Evolutionary conservation across 208 protist genomes (phyloP).

Genomic region (Trypanosoma cruzi): DNA sequence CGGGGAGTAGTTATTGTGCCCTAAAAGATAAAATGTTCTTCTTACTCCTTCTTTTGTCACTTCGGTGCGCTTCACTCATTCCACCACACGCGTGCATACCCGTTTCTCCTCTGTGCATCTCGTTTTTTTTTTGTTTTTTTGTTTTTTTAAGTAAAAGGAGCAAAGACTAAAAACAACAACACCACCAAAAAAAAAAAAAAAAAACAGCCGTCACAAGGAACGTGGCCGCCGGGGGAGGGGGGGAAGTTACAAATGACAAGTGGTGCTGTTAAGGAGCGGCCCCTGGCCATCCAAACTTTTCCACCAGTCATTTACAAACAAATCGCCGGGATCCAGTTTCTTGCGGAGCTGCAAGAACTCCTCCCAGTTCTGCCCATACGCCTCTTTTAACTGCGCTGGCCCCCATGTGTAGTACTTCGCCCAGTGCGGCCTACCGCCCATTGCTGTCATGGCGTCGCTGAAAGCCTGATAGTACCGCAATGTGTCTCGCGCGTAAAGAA

Average conservation of each 20-base stretch:
- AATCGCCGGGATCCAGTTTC: constrained; percentile 52
- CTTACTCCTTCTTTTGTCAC: too few species aligned
- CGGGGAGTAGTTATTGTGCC: too few species aligned
- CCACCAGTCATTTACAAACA: constrained; percentile 77
- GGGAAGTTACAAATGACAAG: constrained; percentile 24
- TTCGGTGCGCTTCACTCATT: too few species aligned
- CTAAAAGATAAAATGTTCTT: too few species aligned
- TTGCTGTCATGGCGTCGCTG: constrained; percentile 49
- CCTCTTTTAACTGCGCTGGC: constrained; percentile 30
- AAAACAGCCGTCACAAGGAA: not conserved
- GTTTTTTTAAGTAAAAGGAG: too few species aligned
- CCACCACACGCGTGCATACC: too few species aligned
- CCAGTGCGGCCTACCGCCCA: constrained; percentile 83
- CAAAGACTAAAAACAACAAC: not conserved
- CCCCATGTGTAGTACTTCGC: constrained; percentile 81
- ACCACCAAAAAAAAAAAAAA: not conserved
- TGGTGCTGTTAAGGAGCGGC: constrained; percentile 29
- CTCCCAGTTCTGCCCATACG: constrained; percentile 65
- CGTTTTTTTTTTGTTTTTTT: too few species aligned
- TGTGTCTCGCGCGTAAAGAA: constrained; percentile 54
- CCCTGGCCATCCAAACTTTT: constrained; percentile 40
- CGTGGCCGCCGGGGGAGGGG: too few species aligned
- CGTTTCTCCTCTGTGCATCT: too few species aligned
- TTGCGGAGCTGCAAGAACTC: constrained; percentile 56
- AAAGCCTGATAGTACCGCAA: constrained; percentile 67